Evolutionary conservation across 306 rosid species (phyloP), one percentile per base, ranked within the genome.

Genomic region (Corylus americana): DNA sequence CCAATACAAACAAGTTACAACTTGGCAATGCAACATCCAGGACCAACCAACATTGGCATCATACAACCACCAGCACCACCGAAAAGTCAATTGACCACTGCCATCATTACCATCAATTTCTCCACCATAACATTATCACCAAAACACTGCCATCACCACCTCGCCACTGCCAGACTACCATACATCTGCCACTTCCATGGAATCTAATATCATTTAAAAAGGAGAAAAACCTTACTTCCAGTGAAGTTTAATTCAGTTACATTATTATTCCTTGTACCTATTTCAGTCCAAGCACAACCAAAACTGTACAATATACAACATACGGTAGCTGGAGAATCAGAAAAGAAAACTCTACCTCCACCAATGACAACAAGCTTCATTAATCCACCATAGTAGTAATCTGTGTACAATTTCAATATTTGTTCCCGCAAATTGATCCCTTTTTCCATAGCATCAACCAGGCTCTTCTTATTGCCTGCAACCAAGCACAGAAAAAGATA

Each of bases 351-450:
- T 84, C 84, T 80, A 92, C 99, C 99, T 92, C 99, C 99, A 79
- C 99, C 99, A 84, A 95, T 93, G 84, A 95, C 88, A 79, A 88
- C 97, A 70, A 95, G 93, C 90, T 90, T 95, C 99, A 95, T 95
- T 64, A 95, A 83, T 88, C 99, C 99, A 77, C 98, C 99, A 78
- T 92, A 98, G 90, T 95, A 95, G 87, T 88, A 88, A 80, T 90
- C 84, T 54, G 55, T 55, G 80, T 88, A 95, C 74, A 95, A 78
- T 80, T 88, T 89, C 78, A 93, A 81, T 90, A 92, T 90, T 61
- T 86, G 93, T 74, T 89, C 93, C 61, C 91, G 85, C 87, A 95
- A 86, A 84, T 95, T 81, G 74, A 95, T 83, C 73, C 99, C 99
- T 47, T 87, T 92, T 83, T 91, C 93, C 91, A 95, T 87, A 39